These are phyloP conservation scores for Setaria viridis DNA, from an alignment of 202 grass and related monocot genomes.

Conservation along the genomic window DNA sequence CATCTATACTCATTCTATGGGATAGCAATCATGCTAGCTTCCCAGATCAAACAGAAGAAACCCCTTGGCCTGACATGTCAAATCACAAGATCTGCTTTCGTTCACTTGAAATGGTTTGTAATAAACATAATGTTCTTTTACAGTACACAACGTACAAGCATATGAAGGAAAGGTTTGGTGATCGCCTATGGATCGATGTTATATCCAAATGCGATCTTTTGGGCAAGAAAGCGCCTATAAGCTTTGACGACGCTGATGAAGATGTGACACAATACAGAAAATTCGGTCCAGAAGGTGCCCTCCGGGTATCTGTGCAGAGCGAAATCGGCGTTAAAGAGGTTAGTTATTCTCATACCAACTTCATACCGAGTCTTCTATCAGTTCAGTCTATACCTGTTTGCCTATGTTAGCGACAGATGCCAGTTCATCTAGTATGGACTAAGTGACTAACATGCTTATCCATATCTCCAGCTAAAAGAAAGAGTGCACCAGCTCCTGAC, in stretches of 20 bases:
- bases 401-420: not conserved
- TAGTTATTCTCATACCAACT: constrained; percentile 4
- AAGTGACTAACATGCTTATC: not conserved
- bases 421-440: not conserved
- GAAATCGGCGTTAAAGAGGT: constrained; percentile 76
- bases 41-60: not conserved
- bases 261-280: constrained; percentile 60
- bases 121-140: not conserved
- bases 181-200: constrained; percentile 79
- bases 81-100: not conserved
- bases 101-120: not conserved
- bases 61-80: not conserved
- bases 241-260: constrained; percentile 21
- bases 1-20: not conserved
- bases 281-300: constrained; percentile 70
- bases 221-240: constrained; percentile 39
- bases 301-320: constrained; percentile 65
- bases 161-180: constrained; percentile 74
- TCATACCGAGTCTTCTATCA: not conserved
- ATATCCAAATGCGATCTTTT: constrained; percentile 94
- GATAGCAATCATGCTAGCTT: not conserved
- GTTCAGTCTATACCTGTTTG: not conserved
- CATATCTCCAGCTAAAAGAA: constrained; percentile 61
- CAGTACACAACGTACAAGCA: constrained; percentile 80
- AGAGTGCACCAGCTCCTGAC: constrained; percentile 73